Conservation (phyloP, 2,329 filamentous ascomycete species). For the Scorias spongiosa region DNA sequence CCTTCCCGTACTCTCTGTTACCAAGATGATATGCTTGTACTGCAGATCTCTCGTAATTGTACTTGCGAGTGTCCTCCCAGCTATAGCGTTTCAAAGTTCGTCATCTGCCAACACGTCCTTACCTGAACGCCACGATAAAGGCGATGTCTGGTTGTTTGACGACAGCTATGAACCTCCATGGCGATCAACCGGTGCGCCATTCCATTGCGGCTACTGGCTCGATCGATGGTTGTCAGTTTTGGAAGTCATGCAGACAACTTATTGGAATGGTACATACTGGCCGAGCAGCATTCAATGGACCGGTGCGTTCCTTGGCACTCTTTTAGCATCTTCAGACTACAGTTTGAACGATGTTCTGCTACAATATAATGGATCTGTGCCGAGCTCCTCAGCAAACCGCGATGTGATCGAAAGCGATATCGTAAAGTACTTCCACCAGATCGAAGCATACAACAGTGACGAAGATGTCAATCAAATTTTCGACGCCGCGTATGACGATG, state of each 20-base stretch:
- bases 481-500: conserved; percentile 19
- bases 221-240: conserved; percentile 13
- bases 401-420: conserved; percentile 10
- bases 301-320: conserved; percentile 14
- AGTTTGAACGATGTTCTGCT: conserved; percentile 8
- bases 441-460: conserved; percentile 12
- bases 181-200: conserved; percentile 7
- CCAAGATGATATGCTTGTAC: too few species aligned
- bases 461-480: conserved; percentile 19
- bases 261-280: conserved; percentile 18
- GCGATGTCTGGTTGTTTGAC: too few species aligned
- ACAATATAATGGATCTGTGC: conserved; percentile 5
- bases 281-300: conserved; percentile 16
- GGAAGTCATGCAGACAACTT: conserved; percentile 14
- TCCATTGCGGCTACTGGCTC: conserved; percentile 10
- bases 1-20: too few species aligned
- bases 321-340: conserved; percentile 10
- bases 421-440: conserved; percentile 12
- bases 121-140: too few species aligned
- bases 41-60: neutral
- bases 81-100: too few species aligned
- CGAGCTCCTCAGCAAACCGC: conserved; percentile 2
- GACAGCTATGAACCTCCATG: conserved; percentile 1
- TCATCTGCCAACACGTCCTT: too few species aligned
- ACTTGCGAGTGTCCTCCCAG: neutral